Percentiles rank a stretch among this genome's conserved stretches.
Conservation (phyloP, 2,329 filamentous ascomycete species). For the Metarhizium album region DNA sequence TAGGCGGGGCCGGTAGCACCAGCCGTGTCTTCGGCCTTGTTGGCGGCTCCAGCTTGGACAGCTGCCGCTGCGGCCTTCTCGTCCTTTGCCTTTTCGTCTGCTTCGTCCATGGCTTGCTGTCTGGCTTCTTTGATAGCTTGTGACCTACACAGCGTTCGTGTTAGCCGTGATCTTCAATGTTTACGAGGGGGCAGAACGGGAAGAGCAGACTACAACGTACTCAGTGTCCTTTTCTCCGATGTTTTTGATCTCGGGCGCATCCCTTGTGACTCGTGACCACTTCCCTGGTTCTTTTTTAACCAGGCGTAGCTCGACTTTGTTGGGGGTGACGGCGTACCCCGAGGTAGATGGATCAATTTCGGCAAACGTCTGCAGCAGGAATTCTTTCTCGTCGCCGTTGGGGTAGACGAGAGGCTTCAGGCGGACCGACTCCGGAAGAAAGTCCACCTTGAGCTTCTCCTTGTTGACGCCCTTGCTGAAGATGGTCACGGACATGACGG, state of each 20-base stretch:
- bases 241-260: background rate
- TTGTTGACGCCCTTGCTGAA: conserved; percentile 32
- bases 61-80: background rate
- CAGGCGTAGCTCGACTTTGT: conserved; percentile 70
- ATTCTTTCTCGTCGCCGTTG: conserved; percentile 46
- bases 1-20: conserved; percentile 47
- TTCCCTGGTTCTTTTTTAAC: conserved; percentile 58
- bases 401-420: conserved; percentile 23
- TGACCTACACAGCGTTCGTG: background rate
- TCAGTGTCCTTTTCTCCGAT: background rate
- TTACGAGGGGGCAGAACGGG: too few relatives aligned
- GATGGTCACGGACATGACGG: conserved; percentile 26
- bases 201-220: background rate
- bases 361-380: conserved; percentile 55
- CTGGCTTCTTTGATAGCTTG: background rate
- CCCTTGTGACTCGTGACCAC: conserved; percentile 40
- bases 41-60: background rate
- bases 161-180: too few relatives aligned
- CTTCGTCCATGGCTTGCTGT: background rate
- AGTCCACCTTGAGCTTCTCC: conserved; percentile 28
- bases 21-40: background rate
- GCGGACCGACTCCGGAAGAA: conserved; percentile 15
- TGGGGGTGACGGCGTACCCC: conserved; percentile 55
- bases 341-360: conserved; percentile 51
- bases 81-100: background rate